phyloP scores from a whole-genome alignment of 805 yeast genomes.

The Suhomyces kilbournensis region DNA sequence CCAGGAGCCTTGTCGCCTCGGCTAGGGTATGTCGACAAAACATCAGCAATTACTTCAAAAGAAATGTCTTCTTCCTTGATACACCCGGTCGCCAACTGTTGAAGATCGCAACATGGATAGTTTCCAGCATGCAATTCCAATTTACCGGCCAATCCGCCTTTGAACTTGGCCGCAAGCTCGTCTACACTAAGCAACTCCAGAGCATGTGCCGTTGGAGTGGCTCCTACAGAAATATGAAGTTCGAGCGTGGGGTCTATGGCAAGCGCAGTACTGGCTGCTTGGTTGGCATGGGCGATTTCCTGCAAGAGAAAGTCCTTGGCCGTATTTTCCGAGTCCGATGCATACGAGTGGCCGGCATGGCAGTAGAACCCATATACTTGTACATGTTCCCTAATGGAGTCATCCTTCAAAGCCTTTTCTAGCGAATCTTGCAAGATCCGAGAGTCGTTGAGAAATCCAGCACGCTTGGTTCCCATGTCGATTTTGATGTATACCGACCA shows the following conservation, averaged over 20 bases:
- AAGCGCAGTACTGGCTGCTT: slow-evolving; percentile 45
- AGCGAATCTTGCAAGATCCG: slow-evolving; percentile 37
- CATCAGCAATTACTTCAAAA: slow-evolving; percentile 20
- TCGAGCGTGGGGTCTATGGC: slow-evolving; percentile 32
- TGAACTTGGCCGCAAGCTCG: slow-evolving; percentile 18
- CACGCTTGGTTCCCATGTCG: slow-evolving; percentile 69
- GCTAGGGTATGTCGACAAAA: slow-evolving; percentile 50
- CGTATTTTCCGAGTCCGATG: slow-evolving; percentile 39
- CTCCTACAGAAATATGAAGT: slow-evolving; percentile 67
- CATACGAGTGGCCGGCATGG: slow-evolving; percentile 78
- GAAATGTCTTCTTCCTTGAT: slow-evolving; percentile 15
- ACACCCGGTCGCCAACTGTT: slow-evolving; percentile 71
- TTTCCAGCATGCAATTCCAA: slow-evolving; percentile 83
- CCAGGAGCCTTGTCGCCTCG: slow-evolving; percentile 53
- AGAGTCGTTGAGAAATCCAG: slow-evolving; percentile 47
- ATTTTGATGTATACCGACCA: slow-evolving; percentile 71
- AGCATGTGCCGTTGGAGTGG: slow-evolving; percentile 77
- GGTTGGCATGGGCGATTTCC: slow-evolving; percentile 56
- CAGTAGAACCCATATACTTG: slow-evolving; percentile 67
- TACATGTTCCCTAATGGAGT: slow-evolving; percentile 28
- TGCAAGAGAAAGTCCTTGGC: slow-evolving; percentile 50
- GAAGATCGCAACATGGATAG: slow-evolving; percentile 69
- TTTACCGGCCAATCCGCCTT: slow-evolving; percentile 30
- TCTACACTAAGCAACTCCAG: slow-evolving; percentile 28
- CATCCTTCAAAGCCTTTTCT: slow-evolving; percentile 19